A percentile compares a stretch with the other conserved stretches of the same genome.
These are phyloP conservation scores for Zalerion maritima DNA, from an alignment of 495 filamentous ascomycete species.

Conservation along the genomic window DNA sequence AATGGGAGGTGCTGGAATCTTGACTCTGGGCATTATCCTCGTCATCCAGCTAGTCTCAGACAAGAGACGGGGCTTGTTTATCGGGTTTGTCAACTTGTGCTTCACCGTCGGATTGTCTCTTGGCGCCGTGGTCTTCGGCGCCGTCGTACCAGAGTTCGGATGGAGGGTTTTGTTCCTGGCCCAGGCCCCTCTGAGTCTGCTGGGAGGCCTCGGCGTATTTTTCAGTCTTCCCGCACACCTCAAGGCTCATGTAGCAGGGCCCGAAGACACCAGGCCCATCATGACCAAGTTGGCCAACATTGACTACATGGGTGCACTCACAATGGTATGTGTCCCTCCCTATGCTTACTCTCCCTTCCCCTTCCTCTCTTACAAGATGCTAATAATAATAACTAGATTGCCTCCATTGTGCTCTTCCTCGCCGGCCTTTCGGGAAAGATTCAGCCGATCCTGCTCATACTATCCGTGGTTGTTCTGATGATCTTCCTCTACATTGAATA, in stretches of 20 bases:
- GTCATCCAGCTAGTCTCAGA: slow-evolving; percentile 51
- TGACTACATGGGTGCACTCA: slow-evolving; percentile 53
- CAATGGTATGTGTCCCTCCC: slow-evolving; percentile 33
- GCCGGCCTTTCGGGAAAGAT: slow-evolving; percentile 48
- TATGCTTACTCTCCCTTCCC: neutral
- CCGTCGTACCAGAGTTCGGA: slow-evolving; percentile 42
- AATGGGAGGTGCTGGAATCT: slow-evolving; percentile 48
- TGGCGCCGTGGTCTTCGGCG: slow-evolving; percentile 56
- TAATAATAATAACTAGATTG: slow-evolving; percentile 19
- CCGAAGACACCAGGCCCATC: slow-evolving; percentile 13
- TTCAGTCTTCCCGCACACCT: slow-evolving; percentile 39
- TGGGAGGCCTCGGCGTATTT: slow-evolving; percentile 42
- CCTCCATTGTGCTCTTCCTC: slow-evolving; percentile 47
- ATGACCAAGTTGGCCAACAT: slow-evolving; percentile 40
- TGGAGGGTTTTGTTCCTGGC: slow-evolving; percentile 59
- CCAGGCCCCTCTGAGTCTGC: slow-evolving; percentile 43
- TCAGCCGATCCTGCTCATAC: slow-evolving; percentile 37
- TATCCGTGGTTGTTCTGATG: slow-evolving; percentile 36
- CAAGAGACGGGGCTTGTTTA: slow-evolving; percentile 49
- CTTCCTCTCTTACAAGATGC: slow-evolving; percentile 2
- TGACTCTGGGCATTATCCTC: slow-evolving; percentile 52
- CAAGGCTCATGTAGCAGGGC: slow-evolving; percentile 12
- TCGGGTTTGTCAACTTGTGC: slow-evolving; percentile 50
- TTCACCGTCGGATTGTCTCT: slow-evolving; percentile 56
- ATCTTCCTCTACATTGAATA: slow-evolving; percentile 49